phyloP scores from a whole-genome alignment of 495 filamentous ascomycete genomes.

The Xylaria sp. region DNA sequence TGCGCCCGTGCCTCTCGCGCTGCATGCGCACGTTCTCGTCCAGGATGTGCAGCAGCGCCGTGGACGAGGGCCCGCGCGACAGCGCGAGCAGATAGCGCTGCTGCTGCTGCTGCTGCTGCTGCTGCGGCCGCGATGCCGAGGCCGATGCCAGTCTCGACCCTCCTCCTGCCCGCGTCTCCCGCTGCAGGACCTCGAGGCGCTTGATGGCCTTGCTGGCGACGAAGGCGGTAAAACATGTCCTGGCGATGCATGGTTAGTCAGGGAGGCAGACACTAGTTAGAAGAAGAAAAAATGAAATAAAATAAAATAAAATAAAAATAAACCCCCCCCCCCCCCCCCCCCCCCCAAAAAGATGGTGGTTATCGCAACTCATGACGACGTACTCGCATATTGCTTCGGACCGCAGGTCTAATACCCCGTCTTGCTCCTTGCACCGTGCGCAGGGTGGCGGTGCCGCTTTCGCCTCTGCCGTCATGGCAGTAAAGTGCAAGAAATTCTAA shows the following conservation, averaged over 20 bases:
- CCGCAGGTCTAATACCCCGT: conserved; percentile 46
- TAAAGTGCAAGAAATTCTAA: not conserved
- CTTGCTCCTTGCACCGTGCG: conserved; percentile 47
- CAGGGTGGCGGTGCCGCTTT: conserved; percentile 35
- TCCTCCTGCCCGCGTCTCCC: conserved; percentile 52
- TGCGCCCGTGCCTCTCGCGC: conserved; percentile 57
- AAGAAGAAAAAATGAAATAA: no score
- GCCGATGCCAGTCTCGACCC: conserved; percentile 43
- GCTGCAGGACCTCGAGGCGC: conserved; percentile 68
- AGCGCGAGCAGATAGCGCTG: conserved; percentile 75
- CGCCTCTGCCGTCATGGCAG: conserved; percentile 27
- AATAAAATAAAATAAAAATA: not conserved
- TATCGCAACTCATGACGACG: no score
- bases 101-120: no score
- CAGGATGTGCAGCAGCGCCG: conserved; percentile 78
- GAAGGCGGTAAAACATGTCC: conserved; percentile 79
- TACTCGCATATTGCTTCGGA: conserved; percentile 49
- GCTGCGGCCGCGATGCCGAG: no score
- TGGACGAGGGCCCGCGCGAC: conserved; percentile 83
- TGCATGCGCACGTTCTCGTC: conserved; percentile 69
- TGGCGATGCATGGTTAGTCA: conserved; percentile 39
- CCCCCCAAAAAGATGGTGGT: no score
- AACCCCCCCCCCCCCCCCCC: no score
- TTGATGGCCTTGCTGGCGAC: conserved; percentile 77
- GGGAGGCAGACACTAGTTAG: no score